phyloP scores from a whole-genome alignment of 768 basidiomycete genomes.

The Favolaschia claudopus region DNA sequence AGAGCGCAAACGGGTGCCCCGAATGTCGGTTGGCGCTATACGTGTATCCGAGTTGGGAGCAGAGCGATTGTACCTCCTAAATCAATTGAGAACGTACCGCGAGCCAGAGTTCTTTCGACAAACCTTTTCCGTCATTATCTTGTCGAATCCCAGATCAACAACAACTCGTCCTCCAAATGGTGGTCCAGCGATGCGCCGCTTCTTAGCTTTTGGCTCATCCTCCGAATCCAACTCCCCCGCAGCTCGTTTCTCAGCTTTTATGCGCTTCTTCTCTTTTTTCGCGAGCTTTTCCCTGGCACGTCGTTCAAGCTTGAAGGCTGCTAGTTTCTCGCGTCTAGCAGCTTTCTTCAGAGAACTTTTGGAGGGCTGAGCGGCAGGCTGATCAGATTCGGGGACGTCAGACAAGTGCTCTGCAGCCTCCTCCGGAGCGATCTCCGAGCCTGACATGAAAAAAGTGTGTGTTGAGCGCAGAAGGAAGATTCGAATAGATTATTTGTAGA shows the following conservation, averaged over 20 bases:
- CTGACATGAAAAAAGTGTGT: too few relatives aligned
- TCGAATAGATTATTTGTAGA: too few relatives aligned
- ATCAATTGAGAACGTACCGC: constrained; percentile 25
- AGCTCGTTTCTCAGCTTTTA: constrained; percentile 64
- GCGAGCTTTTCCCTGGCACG: constrained; percentile 80
- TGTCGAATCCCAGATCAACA: constrained; percentile 92
- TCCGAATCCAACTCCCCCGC: constrained; percentile 67
- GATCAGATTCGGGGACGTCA: constrained; percentile 16
- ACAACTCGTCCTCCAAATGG: constrained; percentile 66
- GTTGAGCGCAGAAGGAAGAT: too few relatives aligned
- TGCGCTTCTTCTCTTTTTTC: constrained; percentile 75
- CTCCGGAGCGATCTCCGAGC: too few relatives aligned
- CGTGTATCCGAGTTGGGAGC: constrained; percentile 89
- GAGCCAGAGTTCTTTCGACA: background rate
- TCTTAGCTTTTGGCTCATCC: constrained; percentile 47
- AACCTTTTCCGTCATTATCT: constrained; percentile 93
- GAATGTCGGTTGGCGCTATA: constrained; percentile 88
- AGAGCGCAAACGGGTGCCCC: constrained; percentile 70
- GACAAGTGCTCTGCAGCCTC: background rate
- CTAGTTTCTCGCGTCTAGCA: constrained; percentile 71
- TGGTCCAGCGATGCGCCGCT: constrained; percentile 33
- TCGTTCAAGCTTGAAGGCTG: constrained; percentile 74
- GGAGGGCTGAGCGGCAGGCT: constrained; percentile 53
- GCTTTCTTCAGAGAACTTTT: constrained; percentile 84
- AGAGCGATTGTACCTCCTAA: constrained; percentile 91